phyloP scores from a whole-genome alignment of 257 asterid genomes.

The Ehretia macrophylla region DNA sequence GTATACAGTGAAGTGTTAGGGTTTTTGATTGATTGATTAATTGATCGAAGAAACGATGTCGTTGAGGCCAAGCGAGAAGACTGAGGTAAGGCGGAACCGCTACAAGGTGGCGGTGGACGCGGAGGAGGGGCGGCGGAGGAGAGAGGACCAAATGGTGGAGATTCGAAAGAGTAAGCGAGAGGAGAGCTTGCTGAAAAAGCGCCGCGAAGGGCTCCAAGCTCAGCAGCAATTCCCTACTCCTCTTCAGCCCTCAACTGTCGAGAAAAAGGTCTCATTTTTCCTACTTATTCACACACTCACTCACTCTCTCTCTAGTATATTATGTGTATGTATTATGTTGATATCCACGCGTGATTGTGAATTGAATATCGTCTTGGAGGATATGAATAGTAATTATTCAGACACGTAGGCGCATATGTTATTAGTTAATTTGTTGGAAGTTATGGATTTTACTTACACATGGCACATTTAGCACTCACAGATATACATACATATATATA shows the following conservation, averaged over 20 bases:
- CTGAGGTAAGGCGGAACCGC: constrained; percentile 83
- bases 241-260: constrained; percentile 46
- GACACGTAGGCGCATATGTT: no score
- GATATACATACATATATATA: no score
- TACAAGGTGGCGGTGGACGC: constrained; percentile 97
- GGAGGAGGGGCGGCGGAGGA: constrained; percentile 86
- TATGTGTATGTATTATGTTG: no score
- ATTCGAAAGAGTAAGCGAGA: constrained; percentile 91
- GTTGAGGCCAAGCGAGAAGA: constrained; percentile 76
- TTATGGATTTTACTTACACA: no score
- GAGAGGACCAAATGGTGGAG: constrained; percentile 98
- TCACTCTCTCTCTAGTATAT: no score
- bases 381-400: no score
- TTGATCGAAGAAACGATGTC: constrained; percentile 48
- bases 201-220: constrained; percentile 73
- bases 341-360: no score
- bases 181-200: constrained; percentile 80
- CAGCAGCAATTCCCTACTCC: constrained; percentile 50
- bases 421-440: no score
- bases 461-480: no score
- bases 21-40: constrained; percentile 14
- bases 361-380: no score
- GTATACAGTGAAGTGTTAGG: constrained; percentile 1
- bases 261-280: constrained; percentile 47
- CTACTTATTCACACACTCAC: no score